Conservation (phyloP, 202 grass and related monocot species). For the Saccharum hybrid region DNA sequence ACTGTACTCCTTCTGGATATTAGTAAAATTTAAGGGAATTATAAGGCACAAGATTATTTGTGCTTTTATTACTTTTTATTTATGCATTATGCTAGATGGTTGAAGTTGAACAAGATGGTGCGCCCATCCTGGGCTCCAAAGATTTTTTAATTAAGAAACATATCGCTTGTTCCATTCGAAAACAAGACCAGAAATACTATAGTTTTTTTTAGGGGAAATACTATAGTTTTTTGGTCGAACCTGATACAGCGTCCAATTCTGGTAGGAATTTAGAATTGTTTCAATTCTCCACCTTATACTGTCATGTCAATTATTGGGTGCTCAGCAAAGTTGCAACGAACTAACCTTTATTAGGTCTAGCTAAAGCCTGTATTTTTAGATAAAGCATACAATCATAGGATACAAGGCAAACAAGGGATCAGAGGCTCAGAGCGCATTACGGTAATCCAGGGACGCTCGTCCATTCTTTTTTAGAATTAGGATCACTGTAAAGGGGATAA, state of each 20-base stretch:
- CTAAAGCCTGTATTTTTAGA: conserved; percentile 18
- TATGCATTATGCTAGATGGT: not conserved
- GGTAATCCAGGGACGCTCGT: not conserved
- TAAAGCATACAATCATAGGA: conserved; percentile 48
- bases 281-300: conserved; percentile 18
- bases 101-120: conserved; percentile 9
- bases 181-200: not conserved
- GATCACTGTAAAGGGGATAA: conserved; percentile 37
- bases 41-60: not conserved
- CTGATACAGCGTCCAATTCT: not conserved
- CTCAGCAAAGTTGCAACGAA: conserved; percentile 32
- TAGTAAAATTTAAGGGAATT: not conserved
- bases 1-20: conserved; percentile 3
- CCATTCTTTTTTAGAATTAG: conserved; percentile 22
- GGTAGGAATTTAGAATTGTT: conserved; percentile 6
- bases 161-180: not conserved
- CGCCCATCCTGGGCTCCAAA: conserved; percentile 17
- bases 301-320: conserved; percentile 42
- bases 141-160: not conserved
- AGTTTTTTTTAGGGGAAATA: not conserved
- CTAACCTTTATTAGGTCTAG: conserved; percentile 39
- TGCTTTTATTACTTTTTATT: conserved; percentile 4
- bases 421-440: conserved; percentile 21
- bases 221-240: not conserved
- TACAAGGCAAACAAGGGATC: conserved; percentile 20